Evolutionary conservation across 1,284 basidiomycete species (phyloP).

Genomic region (Apiotrichum veenhuisii): DNA sequence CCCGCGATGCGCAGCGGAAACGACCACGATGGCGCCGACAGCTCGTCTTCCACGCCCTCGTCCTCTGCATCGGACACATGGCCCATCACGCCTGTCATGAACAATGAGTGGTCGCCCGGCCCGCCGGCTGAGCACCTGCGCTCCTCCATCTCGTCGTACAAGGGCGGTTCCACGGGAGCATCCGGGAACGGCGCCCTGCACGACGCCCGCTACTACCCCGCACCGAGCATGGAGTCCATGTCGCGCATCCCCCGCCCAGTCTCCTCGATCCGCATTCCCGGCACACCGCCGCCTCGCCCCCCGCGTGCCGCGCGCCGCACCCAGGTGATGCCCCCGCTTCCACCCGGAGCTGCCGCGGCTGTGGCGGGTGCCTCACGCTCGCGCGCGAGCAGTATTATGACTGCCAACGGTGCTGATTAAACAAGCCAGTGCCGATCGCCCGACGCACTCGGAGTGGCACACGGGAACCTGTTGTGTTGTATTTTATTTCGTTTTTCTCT

Average conservation of each 20-base stretch:
- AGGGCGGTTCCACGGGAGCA: neutral
- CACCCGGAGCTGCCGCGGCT: neutral
- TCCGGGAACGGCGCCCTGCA: neutral
- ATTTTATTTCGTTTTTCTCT: no score
- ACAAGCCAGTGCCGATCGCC: neutral
- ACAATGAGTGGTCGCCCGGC: neutral
- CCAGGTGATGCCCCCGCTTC: neutral
- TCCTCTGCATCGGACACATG: neutral
- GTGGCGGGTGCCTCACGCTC: neutral
- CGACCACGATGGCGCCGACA: neutral
- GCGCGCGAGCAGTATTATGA: neutral
- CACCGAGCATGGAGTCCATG: neutral
- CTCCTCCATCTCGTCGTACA: neutral
- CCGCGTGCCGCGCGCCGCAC: neutral
- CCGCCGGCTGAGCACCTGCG: neutral
- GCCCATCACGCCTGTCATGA: conserved; percentile 1
- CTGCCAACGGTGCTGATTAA: neutral
- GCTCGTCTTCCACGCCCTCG: neutral
- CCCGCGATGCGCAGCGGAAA: neutral
- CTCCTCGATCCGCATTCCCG: neutral
- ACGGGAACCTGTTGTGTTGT: no score
- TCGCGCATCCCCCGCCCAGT: neutral
- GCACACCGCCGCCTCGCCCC: neutral
- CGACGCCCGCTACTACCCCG: neutral
- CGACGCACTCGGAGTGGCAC: no score